Percentiles rank a stretch among this genome's conserved stretches.
phyloP scores from a whole-genome alignment of 305 asterid species.

The Solanum hybrid region DNA sequence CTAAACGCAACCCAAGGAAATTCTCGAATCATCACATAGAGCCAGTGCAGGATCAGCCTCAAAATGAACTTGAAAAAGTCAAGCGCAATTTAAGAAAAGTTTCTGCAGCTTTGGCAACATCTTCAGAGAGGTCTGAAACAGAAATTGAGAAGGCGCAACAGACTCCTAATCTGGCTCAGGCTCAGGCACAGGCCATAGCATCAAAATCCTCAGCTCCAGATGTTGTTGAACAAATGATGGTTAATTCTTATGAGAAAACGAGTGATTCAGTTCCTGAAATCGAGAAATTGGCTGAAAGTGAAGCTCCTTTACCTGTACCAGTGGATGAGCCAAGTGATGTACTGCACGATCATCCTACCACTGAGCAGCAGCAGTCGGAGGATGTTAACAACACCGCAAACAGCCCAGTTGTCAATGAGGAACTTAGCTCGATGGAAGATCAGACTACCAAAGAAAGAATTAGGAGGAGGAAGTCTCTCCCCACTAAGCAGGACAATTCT shows the following conservation, averaged over 20 bases:
- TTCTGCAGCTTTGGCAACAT: conserved; percentile 51
- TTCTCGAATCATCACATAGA: conserved; percentile 39
- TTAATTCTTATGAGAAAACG: conserved; percentile 27
- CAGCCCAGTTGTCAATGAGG: conserved; percentile 30
- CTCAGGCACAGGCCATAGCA: conserved; percentile 6
- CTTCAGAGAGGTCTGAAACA: conserved; percentile 44
- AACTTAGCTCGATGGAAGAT: conserved; percentile 44
- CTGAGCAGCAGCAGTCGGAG: conserved; percentile 33
- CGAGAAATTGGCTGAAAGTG: conserved; percentile 26
- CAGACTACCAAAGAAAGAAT: conserved; percentile 50
- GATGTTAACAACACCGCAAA: conserved; percentile 32
- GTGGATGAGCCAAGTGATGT: conserved; percentile 35
- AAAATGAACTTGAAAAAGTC: conserved; percentile 73
- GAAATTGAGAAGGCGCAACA: conserved; percentile 46
- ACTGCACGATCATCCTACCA: conserved; percentile 27
- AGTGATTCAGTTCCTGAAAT: conserved; percentile 18
- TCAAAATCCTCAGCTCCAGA: conserved; percentile 25
- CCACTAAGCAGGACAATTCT: conserved; percentile 60
- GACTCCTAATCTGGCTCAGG: conserved; percentile 14
- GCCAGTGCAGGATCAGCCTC: conserved; percentile 55
- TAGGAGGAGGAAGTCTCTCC: conserved; percentile 70
- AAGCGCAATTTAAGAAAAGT: conserved; percentile 77
- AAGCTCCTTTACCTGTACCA: conserved; percentile 21
- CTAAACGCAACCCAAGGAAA: conserved; percentile 54
- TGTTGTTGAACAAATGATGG: conserved; percentile 26